Conservation (phyloP, 2,329 filamentous ascomycete genomes). For the Didymella exigua region DNA sequence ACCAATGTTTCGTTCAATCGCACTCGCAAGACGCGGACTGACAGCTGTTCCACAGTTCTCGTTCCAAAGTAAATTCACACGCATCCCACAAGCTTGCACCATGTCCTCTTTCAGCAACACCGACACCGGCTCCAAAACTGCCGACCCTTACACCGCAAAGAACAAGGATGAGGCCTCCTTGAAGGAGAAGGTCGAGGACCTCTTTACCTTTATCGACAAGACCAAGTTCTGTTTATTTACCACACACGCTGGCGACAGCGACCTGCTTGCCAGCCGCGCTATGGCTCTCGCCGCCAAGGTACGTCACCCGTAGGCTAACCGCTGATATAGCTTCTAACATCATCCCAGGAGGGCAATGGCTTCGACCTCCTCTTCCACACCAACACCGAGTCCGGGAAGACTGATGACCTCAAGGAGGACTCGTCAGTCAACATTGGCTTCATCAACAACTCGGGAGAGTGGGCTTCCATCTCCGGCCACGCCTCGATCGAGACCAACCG, state of each 20-base stretch:
- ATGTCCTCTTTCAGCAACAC: slow-evolving; percentile 50
- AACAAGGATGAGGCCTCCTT: slow-evolving; percentile 73
- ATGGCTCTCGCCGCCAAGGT: slow-evolving; percentile 86
- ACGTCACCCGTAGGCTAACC: slow-evolving; percentile 25
- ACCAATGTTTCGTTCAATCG: slow-evolving; percentile 17
- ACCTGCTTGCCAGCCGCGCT: slow-evolving; percentile 76
- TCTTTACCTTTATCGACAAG: slow-evolving; percentile 71
- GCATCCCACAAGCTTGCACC: slow-evolving; percentile 22
- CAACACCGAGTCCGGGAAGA: slow-evolving; percentile 89
- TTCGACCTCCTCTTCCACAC: slow-evolving; percentile 89
- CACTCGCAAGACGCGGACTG: slow-evolving; percentile 21
- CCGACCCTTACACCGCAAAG: slow-evolving; percentile 80
- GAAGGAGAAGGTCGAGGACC: slow-evolving; percentile 76
- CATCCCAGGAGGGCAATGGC: slow-evolving; percentile 71
- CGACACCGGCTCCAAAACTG: slow-evolving; percentile 52
- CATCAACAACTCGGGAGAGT: slow-evolving; percentile 75
- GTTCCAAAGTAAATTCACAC: slow-evolving; percentile 8
- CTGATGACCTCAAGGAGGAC: slow-evolving; percentile 75
- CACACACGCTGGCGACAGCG: slow-evolving; percentile 69
- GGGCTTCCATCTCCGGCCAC: slow-evolving; percentile 82
- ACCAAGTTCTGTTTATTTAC: slow-evolving; percentile 92
- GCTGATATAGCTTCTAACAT: slow-evolving; percentile 2
- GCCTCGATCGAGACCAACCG: slow-evolving; percentile 74
- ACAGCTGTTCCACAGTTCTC: slow-evolving; percentile 27
- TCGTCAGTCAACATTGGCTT: slow-evolving; percentile 82